Evolutionary conservation across 169 alveolate genomes (phyloP).

Genomic region (Theileria annulata): DNA sequence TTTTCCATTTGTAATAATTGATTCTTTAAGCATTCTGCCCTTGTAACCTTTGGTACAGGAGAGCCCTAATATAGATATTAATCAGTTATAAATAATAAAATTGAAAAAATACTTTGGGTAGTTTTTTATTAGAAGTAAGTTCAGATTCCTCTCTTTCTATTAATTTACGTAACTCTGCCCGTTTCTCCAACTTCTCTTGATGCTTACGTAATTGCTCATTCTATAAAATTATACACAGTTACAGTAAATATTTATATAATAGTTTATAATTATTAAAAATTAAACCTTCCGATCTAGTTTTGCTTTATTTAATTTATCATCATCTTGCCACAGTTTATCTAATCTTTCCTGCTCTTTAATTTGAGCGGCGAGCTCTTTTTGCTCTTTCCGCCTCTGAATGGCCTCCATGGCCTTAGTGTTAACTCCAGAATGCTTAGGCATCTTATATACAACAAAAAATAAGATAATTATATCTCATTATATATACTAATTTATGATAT

Average conservation of each 20-base stretch:
- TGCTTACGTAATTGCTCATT: conserved; percentile 56
- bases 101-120: conserved; percentile 34
- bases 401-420: conserved; percentile 80
- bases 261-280: neutral
- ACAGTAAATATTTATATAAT: neutral
- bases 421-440: conserved; percentile 77
- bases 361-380: conserved; percentile 65
- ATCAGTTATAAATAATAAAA: neutral
- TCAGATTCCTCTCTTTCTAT: conserved; percentile 59
- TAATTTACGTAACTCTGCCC: conserved; percentile 54
- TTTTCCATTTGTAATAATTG: conserved; percentile 47
- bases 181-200: conserved; percentile 61
- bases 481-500: neutral
- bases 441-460: conserved; percentile 1
- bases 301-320: conserved; percentile 73
- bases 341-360: conserved; percentile 70
- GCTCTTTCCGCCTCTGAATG: conserved; percentile 67
- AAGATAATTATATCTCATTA: neutral
- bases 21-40: conserved; percentile 58
- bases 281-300: conserved; percentile 74
- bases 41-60: conserved; percentile 54
- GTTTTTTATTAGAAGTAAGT: conserved; percentile 44
- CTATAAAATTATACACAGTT: conserved; percentile 21
- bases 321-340: conserved; percentile 76
- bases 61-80: conserved; percentile 17